Evolutionary conservation across 2,329 filamentous ascomycete species (phyloP), one percentile per base, ranked within the genome.

Genomic region (Neofusicoccum laricinum): DNA sequence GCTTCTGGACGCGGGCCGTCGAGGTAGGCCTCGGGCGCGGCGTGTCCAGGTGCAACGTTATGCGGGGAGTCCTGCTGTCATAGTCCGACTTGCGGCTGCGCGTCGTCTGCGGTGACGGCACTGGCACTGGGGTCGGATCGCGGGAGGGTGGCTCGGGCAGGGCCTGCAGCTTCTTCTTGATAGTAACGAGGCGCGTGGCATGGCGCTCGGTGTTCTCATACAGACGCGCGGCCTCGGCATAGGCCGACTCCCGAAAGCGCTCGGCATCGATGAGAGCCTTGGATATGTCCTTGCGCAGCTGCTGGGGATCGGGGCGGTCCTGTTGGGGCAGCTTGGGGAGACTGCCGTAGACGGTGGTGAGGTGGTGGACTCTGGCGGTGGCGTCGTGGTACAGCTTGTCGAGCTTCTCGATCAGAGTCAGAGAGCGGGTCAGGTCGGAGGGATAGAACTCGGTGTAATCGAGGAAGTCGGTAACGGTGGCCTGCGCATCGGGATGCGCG

Each of bases 381-480:
- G 76, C 77, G 14, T 76, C 72, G 66, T 76, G 71, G 65, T 81
- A 82, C 59, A 75, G 75, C 40, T 72, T 69, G 66, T 84, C 80
- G 67, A 84, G 80, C 66, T 83, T 78, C 67, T 81, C 80, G 70
- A 89, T 87, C 64, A 89, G 79, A 59, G 84, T 86, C 62, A 89
- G 77, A 67, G 86, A 88, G 70, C 87, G 86, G 65, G 84, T 81
- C 25, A 89, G 79, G 72, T 89, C 86, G 10, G 86, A 85, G 38
- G 87, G 87, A 64, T 88, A 87, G 79, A 87, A 88, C 76, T 89
- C 87, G 67, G 87, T 89, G 76, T 89, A 89, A 74, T 88, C 86
- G 65, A 88, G 84, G 74, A 87, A 89, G 74, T 89, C 87, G 68
- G 86, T 88, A 50, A 89, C 84, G 30, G 86, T 88, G 38, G 86